Percentiles rank a stretch among this genome's conserved stretches.
Evolutionary conservation across 257 asterid genomes (phyloP).

Genomic region (Nicotiana obtusifolia): DNA sequence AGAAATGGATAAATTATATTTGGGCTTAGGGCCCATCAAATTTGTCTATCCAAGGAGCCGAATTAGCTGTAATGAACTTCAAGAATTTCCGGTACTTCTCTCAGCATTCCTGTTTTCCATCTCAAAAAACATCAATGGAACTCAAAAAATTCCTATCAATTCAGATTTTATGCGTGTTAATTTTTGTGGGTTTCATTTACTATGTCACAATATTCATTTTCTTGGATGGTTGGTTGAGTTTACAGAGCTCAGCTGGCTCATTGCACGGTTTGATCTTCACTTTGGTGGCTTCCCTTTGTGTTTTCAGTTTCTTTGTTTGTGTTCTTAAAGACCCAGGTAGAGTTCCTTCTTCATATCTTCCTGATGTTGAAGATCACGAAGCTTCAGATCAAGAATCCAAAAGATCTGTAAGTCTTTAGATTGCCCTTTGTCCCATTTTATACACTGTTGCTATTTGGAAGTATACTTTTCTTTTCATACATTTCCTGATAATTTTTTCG

Average conservation of each 20-base stretch:
- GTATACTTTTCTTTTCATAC: not conserved
- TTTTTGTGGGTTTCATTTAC: constrained; percentile 47
- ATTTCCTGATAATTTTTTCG: not conserved
- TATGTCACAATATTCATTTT: constrained; percentile 66
- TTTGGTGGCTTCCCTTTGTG: constrained; percentile 32
- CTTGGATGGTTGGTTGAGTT: constrained; percentile 55
- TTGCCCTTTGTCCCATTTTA: not conserved
- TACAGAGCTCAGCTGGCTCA: constrained; percentile 61
- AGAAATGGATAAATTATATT: too few relatives aligned
- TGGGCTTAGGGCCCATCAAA: too few relatives aligned
- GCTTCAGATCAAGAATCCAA: constrained; percentile 32
- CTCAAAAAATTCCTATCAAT: constrained; percentile 52
- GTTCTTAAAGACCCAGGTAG: constrained; percentile 59
- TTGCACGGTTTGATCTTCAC: constrained; percentile 58
- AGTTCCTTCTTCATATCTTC: constrained; percentile 49
- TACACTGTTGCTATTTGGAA: not conserved
- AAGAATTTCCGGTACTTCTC: constrained; percentile 16
- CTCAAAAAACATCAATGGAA: constrained; percentile 32
- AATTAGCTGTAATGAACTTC: not conserved
- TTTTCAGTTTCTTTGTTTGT: constrained; percentile 44
- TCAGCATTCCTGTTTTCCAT: constrained; percentile 19
- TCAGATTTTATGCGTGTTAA: constrained; percentile 44
- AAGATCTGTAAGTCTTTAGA: constrained; percentile 22
- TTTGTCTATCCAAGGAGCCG: not conserved
- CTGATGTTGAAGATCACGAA: constrained; percentile 33